Conservation (phyloP, 78 protist species). For the Dictyostelium firmibasis region DNA sequence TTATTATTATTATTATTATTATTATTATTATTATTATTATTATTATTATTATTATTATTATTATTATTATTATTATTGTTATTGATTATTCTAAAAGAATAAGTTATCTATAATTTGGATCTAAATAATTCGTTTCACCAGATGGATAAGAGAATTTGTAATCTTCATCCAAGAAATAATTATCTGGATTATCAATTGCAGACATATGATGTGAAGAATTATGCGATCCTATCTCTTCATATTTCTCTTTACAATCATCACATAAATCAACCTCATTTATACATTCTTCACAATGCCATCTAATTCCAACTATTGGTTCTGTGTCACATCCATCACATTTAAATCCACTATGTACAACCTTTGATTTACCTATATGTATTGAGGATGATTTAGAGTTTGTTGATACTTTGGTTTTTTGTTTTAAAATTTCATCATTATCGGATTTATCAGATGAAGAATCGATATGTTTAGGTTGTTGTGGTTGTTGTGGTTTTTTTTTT, state of each 20-base stretch:
- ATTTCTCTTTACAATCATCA: constrained; percentile 13
- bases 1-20: not conserved
- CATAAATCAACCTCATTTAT: constrained; percentile 55
- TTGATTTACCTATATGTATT: not conserved
- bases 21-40: no score
- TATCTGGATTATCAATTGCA: not conserved
- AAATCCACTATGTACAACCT: constrained; percentile 41
- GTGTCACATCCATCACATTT: constrained; percentile 73
- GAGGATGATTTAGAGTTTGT: not conserved
- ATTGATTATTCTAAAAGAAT: no score
- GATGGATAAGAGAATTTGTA: constrained; percentile 40
- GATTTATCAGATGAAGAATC: not conserved
- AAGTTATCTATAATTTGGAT: constrained; percentile 45
- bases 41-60: not conserved
- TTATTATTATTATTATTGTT: no score
- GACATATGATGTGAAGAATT: constrained; percentile 47
- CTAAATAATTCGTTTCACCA: constrained; percentile 52
- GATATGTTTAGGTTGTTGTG: not conserved
- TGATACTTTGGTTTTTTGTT: not conserved
- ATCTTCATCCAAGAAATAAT: constrained; percentile 36
- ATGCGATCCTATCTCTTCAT: constrained; percentile 58
- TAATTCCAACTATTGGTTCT: constrained; percentile 57
- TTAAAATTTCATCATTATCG: not conserved
- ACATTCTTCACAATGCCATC: constrained; percentile 72
- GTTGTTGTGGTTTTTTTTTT: not conserved